Percentiles rank a stretch among this genome's conserved stretches.
These are phyloP conservation scores for Mesembryanthemum crystallinum DNA, from an alignment of 148 eudicot species.

Conservation along the genomic window DNA sequence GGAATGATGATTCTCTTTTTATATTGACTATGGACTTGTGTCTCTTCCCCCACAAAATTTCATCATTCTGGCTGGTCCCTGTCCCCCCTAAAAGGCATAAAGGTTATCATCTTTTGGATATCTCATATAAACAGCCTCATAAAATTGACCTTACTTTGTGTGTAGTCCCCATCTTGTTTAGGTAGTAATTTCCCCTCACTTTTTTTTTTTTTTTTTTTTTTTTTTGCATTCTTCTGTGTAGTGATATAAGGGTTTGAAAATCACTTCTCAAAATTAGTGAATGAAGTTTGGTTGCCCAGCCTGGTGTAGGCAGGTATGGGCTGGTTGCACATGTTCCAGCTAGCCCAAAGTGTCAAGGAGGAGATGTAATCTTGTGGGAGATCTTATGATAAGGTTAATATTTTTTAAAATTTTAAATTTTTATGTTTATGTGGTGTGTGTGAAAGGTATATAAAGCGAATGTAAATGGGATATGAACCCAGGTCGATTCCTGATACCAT, in stretches of 20 bases:
- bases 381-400: neutral
- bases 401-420: too few species aligned
- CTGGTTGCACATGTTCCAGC: neutral
- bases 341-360: neutral
- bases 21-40: conserved; percentile 33
- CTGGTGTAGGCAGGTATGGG: neutral
- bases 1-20: conserved; percentile 32
- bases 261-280: neutral
- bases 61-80: conserved; percentile 30
- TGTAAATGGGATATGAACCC: too few species aligned
- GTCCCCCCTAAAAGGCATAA: conserved; percentile 30
- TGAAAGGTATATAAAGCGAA: too few species aligned
- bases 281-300: neutral
- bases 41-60: conserved; percentile 11
- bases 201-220: neutral
- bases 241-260: neutral
- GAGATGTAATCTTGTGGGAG: neutral
- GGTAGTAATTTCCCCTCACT: neutral
- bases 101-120: neutral
- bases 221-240: neutral
- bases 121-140: neutral
- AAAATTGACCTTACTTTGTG: conserved; percentile 20
- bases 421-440: too few species aligned
- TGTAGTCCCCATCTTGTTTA: conserved; percentile 24
- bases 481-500: too few species aligned